Base-by-base conservation (phyloP, 805 yeast genomes). In the Spathaspora boniae region DNA sequence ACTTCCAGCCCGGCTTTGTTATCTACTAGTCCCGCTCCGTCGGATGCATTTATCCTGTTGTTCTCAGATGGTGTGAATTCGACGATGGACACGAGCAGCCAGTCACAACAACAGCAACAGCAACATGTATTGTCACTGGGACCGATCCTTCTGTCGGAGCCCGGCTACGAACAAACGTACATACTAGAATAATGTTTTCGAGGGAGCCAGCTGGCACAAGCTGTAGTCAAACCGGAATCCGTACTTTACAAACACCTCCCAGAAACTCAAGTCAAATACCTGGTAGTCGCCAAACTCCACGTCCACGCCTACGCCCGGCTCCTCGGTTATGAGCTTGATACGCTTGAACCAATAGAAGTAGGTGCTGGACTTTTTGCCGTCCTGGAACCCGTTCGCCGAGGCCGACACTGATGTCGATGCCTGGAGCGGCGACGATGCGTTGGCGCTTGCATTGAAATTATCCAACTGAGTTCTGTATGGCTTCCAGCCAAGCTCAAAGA, bases 401-500 rank as follows among this genome's bases (percentile, higher is more conserved):
- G 38, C 15, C n/a, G n/a, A n/a, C n/a, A n/a, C n/a, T n/a, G n/a
- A n/a, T n/a, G n/a, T n/a, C 12, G 34, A 31, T 9, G 27, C 20
- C 8, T 25, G 38, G 16, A 25, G 36, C 31, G 30, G 31, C 29
- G 21, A 44, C 31, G 9, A 34, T 26, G 9, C 14, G 26, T 22
- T 34, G 19, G 20, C 32, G n/a, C n/a, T n/a, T n/a, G n/a, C n/a
- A 11, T 26, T 26, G 7, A 18, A 16, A 2, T 38, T 36, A 22
- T 38, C 40, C 3, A 41, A 23, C 33, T 36, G 49, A 34, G 44
- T 42, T 37, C 37, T 54, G 37, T 67, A 68, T 1, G 72, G 72
- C 36, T 45, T 60, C 73, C 73, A 68, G 3, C 70, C 71, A 28
- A 66, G 47, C 33, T 51, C 48, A 41, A 59, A 60, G 37, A 68